These are phyloP conservation scores for Aspergillus persii DNA, from an alignment of 2,329 filamentous ascomycete genomes.

Conservation along the genomic window DNA sequence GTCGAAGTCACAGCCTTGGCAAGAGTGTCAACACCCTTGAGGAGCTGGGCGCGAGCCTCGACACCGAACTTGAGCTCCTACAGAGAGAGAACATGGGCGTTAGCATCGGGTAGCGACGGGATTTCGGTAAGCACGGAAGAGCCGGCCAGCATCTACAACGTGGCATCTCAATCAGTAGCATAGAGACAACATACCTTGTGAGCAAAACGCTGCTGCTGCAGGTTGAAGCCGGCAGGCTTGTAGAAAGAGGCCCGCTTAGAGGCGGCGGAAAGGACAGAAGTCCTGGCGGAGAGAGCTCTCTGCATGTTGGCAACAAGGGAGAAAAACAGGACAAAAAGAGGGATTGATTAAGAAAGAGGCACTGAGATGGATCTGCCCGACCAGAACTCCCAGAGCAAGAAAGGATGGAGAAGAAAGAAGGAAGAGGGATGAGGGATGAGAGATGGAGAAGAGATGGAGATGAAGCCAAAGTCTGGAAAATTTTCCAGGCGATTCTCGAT, in stretches of 20 bases:
- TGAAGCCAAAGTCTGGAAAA: conserved; percentile 43
- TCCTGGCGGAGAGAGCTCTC: conserved; percentile 84
- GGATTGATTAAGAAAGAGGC: conserved; percentile 22
- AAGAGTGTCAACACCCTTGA: conserved; percentile 93
- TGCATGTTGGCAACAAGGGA: conserved; percentile 68
- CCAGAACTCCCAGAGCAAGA: conserved; percentile 31
- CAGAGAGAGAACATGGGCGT: conserved; percentile 16
- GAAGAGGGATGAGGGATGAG: conserved; percentile 25
- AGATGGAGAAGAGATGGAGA: conserved; percentile 30
- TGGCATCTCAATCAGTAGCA: not conserved
- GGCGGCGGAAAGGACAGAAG: conserved; percentile 70
- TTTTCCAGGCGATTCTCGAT: conserved; percentile 42
- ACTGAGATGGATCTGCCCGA: conserved; percentile 32
- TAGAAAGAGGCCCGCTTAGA: conserved; percentile 56
- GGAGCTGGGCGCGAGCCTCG: conserved; percentile 81
- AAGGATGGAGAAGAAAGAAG: conserved; percentile 31
- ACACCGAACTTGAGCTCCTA: conserved; percentile 98
- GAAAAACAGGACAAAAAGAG: conserved; percentile 22
- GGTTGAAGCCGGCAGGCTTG: conserved; percentile 63
- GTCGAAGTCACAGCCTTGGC: conserved; percentile 95
- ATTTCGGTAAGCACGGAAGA: conserved; percentile 23
- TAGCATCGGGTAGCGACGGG: conserved; percentile 21
- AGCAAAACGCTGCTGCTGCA: conserved; percentile 91
- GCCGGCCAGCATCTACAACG: not conserved
- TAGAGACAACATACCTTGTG: conserved; percentile 72